Base-by-base conservation (phyloP, 345 rosid genomes). In the Hibiscus trionum region DNA sequence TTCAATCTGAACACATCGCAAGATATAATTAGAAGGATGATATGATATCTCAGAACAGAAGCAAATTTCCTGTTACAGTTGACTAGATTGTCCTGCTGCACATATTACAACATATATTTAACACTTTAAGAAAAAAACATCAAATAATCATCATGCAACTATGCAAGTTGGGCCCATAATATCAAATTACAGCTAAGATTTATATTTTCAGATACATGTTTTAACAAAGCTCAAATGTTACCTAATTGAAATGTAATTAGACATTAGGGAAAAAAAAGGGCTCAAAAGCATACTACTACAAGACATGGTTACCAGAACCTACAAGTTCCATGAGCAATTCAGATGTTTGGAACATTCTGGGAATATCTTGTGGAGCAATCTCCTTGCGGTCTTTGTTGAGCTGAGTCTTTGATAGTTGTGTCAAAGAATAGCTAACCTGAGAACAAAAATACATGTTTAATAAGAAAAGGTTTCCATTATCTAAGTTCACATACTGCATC, bases 351-450 rank as follows among this genome's bases (percentile, higher is more conserved):
- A 92, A 92, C 99, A 95, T 95, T 81, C 72, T 81, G 66, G 90
- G 87, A 77, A 86, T 78, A 71, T 90, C 96, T 78, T 89, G 86
- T 16, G 93, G 94, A 19, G 87, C 79, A 74, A 95, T 81, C 90
- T 95, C 98, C 82, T 85, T 92, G 56, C 97, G 87, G 71, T 92
- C 96, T 77, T 86, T 88, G 81, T 88, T 89, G 77, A 95, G 85
- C 82, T 87, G 97, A 80, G 86, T 89, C 88, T 86, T 91, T 63
- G 99, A 85, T 58, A 95, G 91, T 81, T 92, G 92, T 6, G 98
- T 95, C 83, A 92, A 82, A 56, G 99, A 95, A 85, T 95, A 95
- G 80, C 97, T 95, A 66, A 95, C 97, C 99, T 95, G 88, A 81
- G 73, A 79, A 69, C 58, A 77, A 78, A 69, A 72, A 62, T 59